Base-by-base conservation (phyloP, 805 yeast genomes). In the Peterozyma toletana region DNA sequence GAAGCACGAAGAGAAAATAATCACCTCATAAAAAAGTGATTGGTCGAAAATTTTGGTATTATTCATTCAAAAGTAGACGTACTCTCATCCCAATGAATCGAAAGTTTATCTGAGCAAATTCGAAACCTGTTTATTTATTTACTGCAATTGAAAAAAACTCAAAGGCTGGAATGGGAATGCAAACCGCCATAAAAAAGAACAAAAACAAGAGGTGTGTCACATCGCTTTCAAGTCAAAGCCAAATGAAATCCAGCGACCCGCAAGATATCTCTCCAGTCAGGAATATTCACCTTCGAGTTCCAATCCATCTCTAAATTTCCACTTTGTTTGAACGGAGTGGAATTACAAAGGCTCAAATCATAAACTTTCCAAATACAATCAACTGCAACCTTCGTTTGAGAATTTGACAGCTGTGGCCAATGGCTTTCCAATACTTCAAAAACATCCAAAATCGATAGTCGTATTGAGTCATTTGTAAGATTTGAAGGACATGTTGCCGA, bases 201-300 rank as follows among this genome's bases (percentile, higher is more conserved):
- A n/a, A n/a, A n/a, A n/a, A n/a, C n/a, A n/a, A n/a, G 27, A 21
- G 27, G 27, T 7, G 7, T 21, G 7, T 21, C 27, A 7, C 4
- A 21, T n/a, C n/a, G 27, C 5, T 11, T 31, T 41, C 40, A 58
- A 15, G 60, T 58, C 29, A 61, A 48, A 9, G 60, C 53, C 13
- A 61, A 48, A 46, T 51, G 47, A 38, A 50, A 57, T 1, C 55
- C 52, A 16, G 50, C 49, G n/a, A 48, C 48, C 30, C 48, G 44
- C 11, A 62, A 38, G 3, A 60, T 48, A 35, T 57, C 57, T 40
- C 62, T 48, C 63, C 64, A 61, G 38, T 60, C 62, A 30, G 52
- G 16, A 17, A 27, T 27, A n/a, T 15, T 9, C 40, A 17, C 31
- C 37, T 14, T 10, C 14, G 11, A 7, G 13, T 16, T 16, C 30